Evolutionary conservation across 495 filamentous ascomycete genomes (phyloP).

Genomic region (Cercophora newfieldiana): DNA sequence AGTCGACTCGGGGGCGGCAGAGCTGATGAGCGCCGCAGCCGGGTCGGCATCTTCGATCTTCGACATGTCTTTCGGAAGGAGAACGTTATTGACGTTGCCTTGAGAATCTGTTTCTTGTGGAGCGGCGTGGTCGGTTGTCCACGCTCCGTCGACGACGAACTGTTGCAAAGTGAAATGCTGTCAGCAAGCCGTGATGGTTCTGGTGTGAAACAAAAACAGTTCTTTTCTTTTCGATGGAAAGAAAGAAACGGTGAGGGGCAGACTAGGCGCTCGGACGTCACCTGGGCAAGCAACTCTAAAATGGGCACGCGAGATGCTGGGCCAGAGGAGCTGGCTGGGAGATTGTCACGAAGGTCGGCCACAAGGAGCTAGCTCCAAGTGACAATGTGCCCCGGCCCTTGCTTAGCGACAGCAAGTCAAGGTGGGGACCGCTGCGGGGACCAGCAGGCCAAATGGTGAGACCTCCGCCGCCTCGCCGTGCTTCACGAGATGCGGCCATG

Average conservation of each 20-base stretch:
- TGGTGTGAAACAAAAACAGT: conserved; percentile 2
- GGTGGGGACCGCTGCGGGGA: conserved; percentile 2
- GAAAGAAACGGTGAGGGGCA: conserved; percentile 11
- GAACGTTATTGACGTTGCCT: conserved; percentile 86
- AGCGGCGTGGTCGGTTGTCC: conserved; percentile 75
- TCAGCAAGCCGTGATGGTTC: conserved; percentile 16
- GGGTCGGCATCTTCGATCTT: conserved; percentile 40
- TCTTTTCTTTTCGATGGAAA: not conserved
- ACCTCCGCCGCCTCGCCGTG: not conserved
- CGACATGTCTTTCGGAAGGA: conserved; percentile 70
- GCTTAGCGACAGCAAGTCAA: not conserved
- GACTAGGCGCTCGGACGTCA: conserved; percentile 13
- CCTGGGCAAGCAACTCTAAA: conserved; percentile 8
- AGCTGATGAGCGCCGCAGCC: conserved; percentile 45
- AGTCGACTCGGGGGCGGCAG: conserved; percentile 37
- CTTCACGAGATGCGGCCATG: not conserved
- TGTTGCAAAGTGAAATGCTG: conserved; percentile 34
- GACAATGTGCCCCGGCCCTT: conserved; percentile 1
- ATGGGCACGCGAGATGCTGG: conserved; percentile 5
- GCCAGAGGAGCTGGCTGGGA: not conserved
- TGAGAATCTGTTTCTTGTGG: conserved; percentile 75
- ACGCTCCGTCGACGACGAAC: conserved; percentile 91
- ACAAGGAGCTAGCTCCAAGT: conserved; percentile 1
- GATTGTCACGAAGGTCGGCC: not conserved
- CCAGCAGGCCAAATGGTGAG: not conserved